Conservation (phyloP, 257 asterid genomes). For the Catharanthus roseus region DNA sequence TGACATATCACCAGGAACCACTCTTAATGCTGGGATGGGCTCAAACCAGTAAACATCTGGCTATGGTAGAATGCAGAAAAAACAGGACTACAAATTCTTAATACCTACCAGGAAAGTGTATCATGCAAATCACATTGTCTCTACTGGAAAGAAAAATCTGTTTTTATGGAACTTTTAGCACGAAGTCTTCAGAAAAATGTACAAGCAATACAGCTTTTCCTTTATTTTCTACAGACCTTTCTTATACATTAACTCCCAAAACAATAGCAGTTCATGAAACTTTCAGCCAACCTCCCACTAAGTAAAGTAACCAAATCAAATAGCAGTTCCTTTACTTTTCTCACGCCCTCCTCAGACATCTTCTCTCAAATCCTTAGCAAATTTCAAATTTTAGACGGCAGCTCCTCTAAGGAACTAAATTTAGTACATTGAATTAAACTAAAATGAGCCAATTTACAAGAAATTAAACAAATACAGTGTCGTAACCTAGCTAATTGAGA, state of each 20-base stretch:
- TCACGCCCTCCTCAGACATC: neutral
- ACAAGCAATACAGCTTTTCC: no score
- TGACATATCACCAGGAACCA: neutral
- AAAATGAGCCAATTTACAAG: neutral
- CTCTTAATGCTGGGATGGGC: no score
- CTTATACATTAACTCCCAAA: no score
- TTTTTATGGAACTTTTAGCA: no score
- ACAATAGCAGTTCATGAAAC: neutral
- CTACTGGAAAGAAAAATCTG: neutral
- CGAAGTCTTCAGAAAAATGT: no score
- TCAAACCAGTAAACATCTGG: neutral
- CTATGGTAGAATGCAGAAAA: neutral
- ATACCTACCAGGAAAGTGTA: neutral
- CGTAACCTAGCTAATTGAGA: neutral
- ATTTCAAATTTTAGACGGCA: neutral
- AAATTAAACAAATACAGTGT: conserved; percentile 1
- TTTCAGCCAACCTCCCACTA: neutral
- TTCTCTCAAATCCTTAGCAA: neutral
- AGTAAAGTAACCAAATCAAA: neutral
- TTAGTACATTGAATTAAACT: neutral
- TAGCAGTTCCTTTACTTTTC: neutral
- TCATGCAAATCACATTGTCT: neutral
- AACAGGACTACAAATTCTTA: neutral
- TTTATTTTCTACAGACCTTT: no score
- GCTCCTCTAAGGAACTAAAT: neutral